Base-by-base conservation (phyloP, 2,329 filamentous ascomycete genomes). In the Didymella arachidicola region DNA sequence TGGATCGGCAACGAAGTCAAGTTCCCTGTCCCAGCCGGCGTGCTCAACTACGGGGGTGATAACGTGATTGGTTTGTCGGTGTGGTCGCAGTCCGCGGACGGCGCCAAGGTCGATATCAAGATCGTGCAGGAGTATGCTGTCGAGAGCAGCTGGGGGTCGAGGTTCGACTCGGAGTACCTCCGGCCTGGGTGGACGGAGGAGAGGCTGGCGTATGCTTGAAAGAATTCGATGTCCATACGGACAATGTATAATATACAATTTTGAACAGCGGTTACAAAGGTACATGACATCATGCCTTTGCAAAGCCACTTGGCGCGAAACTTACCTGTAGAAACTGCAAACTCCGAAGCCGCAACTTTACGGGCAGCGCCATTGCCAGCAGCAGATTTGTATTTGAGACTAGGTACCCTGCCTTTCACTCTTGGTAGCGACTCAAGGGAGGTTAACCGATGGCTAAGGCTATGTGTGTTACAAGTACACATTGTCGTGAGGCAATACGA, bases 1-100 rank as follows among this genome's bases (percentile, higher is more conserved):
- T 81, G 83, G 48, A 85, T 89, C 38, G 87, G 87, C 0, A 84
- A 87, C 45, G 86, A 89, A 74, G 78, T 83, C 16, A 77, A 80
- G 16, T 89, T 86, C 65, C 86, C 86, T 0, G 83, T 89, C 2
- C 86, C 84, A 1, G 82, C 83, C 0, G 86, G 86, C 0, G 77
- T 88, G 5, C 71, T 88, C 8, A 79, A 88, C 66, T 86, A 87
- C 58, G 72, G 74, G 7, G 86, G 86, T 0, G 78, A 83, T 8
- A 89, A 89, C 61, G 85, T 83, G 0, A 79, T 89, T 51, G 82
- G 78, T 0, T 69, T 88, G 12, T 85, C 82, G 16, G 75, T 89
- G 0, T 89, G 87, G 87, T 83, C 84, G 8, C 84, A 87, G 75
- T 80, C 76, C 2, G 80, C 81, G 6, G 79, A 81, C 11, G 84